These are phyloP conservation scores for Candolleomyces aberdarensis DNA, from an alignment of 768 basidiomycete species.

Conservation along the genomic window DNA sequence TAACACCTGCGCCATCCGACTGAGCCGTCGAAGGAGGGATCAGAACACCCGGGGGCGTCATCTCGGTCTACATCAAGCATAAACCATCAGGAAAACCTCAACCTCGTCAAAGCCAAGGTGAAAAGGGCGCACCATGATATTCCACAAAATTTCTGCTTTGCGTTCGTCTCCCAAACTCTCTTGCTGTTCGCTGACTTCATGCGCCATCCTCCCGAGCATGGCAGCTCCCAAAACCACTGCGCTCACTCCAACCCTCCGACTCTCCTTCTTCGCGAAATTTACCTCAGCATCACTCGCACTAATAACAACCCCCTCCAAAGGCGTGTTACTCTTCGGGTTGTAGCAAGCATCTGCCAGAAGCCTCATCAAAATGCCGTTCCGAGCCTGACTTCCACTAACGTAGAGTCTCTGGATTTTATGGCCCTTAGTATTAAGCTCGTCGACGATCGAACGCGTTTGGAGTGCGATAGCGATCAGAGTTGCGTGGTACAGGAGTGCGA, in stretches of 20 bases:
- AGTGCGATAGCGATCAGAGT: conserved; percentile 92
- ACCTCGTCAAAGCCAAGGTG: background rate
- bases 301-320: conserved; percentile 5
- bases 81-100: background rate
- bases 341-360: conserved; percentile 83
- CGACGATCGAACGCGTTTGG: conserved; percentile 92
- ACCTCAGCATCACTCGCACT: conserved; percentile 70
- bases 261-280: conserved; percentile 76
- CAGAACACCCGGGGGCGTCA: conserved; percentile 82
- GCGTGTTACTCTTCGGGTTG: conserved; percentile 54
- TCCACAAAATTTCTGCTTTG: conserved; percentile 75
- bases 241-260: conserved; percentile 71
- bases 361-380: conserved; percentile 85
- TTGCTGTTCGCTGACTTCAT: conserved; percentile 39
- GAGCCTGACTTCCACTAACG: conserved; percentile 92
- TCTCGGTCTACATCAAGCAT: conserved; percentile 60
- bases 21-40: conserved; percentile 54
- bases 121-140: conserved; percentile 72
- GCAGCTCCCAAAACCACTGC: conserved; percentile 93
- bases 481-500: conserved; percentile 87
- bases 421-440: conserved; percentile 81
- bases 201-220: conserved; percentile 89
- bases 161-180: conserved; percentile 26
- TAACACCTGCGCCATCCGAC: background rate
- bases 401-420: conserved; percentile 83